phyloP scores from a whole-genome alignment of 164 flowering plant genomes.

The Magnolia sinica region DNA sequence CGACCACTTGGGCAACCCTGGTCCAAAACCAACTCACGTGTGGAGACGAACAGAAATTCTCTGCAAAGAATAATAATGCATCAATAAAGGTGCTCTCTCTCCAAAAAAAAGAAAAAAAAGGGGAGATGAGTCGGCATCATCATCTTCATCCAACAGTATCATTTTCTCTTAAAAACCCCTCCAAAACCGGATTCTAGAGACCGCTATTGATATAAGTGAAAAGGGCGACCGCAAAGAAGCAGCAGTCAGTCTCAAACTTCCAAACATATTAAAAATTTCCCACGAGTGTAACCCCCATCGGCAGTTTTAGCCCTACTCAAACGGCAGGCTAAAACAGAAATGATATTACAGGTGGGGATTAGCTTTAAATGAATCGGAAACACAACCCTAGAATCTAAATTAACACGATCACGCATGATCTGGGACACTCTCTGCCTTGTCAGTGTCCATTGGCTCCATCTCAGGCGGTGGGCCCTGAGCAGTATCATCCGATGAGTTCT shows the following conservation, averaged over 20 bases:
- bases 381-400: neutral
- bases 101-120: no score
- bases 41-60: no score
- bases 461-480: conserved; percentile 53
- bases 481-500: conserved; percentile 25
- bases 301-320: neutral
- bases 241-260: neutral
- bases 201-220: conserved; percentile 3
- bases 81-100: no score
- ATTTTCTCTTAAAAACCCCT: conserved; percentile 10
- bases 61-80: no score
- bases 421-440: conserved; percentile 36
- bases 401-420: conserved; percentile 19
- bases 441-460: conserved; percentile 75
- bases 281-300: neutral
- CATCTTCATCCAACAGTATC: neutral
- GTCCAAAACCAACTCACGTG: no score
- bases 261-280: neutral
- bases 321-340: neutral
- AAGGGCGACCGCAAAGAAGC: neutral
- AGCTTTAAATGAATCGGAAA: neutral
- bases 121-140: no score
- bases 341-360: neutral
- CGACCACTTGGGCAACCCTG: no score
- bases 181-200: conserved; percentile 26